These are phyloP conservation scores for Tremella fuciformis DNA, from an alignment of 768 basidiomycete species.

Conservation along the genomic window DNA sequence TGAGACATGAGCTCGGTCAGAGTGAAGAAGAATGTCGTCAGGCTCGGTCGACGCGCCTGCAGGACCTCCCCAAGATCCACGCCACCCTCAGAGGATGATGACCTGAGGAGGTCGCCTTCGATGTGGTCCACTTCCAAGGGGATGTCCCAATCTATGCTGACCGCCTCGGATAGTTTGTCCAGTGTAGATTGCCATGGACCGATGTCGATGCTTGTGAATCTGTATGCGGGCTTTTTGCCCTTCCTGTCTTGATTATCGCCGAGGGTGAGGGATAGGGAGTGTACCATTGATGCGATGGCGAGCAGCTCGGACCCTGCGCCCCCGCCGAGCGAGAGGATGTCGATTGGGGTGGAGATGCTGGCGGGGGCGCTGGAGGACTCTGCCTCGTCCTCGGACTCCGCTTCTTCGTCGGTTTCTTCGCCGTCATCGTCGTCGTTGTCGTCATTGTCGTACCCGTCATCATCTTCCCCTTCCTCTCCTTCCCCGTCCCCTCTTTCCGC, in stretches of 20 bases:
- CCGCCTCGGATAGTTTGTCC: conserved; percentile 4
- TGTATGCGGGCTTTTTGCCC: conserved; percentile 6
- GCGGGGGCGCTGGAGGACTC: no score
- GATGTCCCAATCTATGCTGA: conserved; percentile 14
- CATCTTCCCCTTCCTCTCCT: neutral
- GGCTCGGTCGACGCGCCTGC: conserved; percentile 16
- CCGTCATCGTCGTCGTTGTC: no score
- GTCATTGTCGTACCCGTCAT: neutral
- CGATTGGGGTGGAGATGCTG: neutral
- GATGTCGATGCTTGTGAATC: conserved; percentile 45
- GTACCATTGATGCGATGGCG: conserved; percentile 21
- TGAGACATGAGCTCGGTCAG: conserved; percentile 49
- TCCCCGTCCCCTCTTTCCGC: conserved; percentile 16
- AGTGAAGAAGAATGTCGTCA: conserved; percentile 50
- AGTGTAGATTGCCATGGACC: conserved; percentile 35
- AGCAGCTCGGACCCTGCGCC: conserved; percentile 49
- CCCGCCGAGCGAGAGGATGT: conserved; percentile 48
- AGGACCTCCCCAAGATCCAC: conserved; percentile 3
- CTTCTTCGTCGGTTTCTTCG: no score
- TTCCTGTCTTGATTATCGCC: conserved; percentile 1
- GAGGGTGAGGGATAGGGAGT: neutral
- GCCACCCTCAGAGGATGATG: neutral
- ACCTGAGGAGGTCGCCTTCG: conserved; percentile 3
- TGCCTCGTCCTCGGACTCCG: no score
- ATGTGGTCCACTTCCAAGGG: conserved; percentile 16